These are phyloP conservation scores for Pyrenophora teres DNA, from an alignment of 2,329 filamentous ascomycete species.

Conservation along the genomic window DNA sequence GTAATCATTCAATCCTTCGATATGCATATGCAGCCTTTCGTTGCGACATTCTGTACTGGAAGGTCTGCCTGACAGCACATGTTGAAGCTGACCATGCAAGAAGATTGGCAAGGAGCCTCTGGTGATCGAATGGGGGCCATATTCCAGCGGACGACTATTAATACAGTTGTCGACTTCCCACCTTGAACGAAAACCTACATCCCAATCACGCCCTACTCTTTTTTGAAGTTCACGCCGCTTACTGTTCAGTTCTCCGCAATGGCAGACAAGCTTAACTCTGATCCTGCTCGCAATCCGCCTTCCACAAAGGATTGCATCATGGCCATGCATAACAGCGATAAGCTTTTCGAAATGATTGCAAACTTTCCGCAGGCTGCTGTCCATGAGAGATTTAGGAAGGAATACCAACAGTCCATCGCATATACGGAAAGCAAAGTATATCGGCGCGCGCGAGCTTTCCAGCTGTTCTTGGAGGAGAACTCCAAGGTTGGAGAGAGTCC, in stretches of 20 bases:
- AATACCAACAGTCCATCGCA: neutral
- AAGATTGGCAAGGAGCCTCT: neutral
- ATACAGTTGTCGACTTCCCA: no score
- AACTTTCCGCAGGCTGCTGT: neutral
- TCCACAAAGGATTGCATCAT: neutral
- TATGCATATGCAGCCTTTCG: neutral
- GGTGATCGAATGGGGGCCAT: neutral
- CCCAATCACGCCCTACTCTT: neutral
- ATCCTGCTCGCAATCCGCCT: neutral
- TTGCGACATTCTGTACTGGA: neutral
- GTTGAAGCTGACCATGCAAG: neutral
- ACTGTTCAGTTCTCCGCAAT: neutral
- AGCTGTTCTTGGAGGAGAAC: neutral
- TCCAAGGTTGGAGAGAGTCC: neutral
- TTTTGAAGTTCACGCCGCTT: neutral
- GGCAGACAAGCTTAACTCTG: neutral
- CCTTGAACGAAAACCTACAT: no score
- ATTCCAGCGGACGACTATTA: neutral
- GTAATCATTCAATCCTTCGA: neutral
- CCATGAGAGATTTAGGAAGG: neutral
- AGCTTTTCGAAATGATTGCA: neutral
- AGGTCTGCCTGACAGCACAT: neutral
- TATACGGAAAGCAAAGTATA: conserved; percentile 1
- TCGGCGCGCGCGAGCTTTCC: neutral
- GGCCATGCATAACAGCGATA: neutral